Evolutionary conservation across 164 flowering plant genomes (phyloP), one percentile per base, ranked within the genome.

Genomic region (Annona cherimola): DNA sequence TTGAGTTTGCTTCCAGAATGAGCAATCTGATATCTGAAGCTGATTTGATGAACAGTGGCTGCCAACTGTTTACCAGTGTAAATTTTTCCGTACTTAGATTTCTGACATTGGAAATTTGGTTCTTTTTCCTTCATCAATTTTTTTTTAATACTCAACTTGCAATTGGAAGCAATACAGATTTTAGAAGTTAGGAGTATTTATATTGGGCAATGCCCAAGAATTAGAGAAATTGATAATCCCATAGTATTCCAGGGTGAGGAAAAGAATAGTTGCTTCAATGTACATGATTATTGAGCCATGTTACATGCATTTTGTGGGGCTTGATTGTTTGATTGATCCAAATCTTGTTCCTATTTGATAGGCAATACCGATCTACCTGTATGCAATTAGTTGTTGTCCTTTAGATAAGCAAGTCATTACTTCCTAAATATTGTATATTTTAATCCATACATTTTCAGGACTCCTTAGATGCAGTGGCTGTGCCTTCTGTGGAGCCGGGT

Each of bases 11-110:
- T 72, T 73, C 66, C 69, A 75, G 80, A 45, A 75, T 88, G 83
- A 83, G 87, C 76, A 75, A 85, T 77, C 79, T 93, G n/a, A 76
- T 90, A 68, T 90, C 99, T 70, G 90, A 86, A 67, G 83, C 90
- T 76, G 99, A 96, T 68, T 42, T 90, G 67, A 76, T 93, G 77
- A 80, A 79, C 76, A 77, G 82, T 44, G 71, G 82, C 71, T 82
- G 87, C 77, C 87, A 80, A 57, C 64, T 63, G 35, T 76, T 75
- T 43, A 55, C 73, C 46, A 78, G 67, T 77, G 89, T 87, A 80
- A 87, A 88, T 55, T 26, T 62, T 68, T 61, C 42, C 76, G 70
- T 42, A 11, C 35, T 50, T 50, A 50, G 9, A 50, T 11, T 50
- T 50, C 14, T 11, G 57, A 50, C 14, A 50, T 16, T 50, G 57